phyloP scores from a whole-genome alignment of 169 alveolate species.

The Eimeria praecox region DNA sequence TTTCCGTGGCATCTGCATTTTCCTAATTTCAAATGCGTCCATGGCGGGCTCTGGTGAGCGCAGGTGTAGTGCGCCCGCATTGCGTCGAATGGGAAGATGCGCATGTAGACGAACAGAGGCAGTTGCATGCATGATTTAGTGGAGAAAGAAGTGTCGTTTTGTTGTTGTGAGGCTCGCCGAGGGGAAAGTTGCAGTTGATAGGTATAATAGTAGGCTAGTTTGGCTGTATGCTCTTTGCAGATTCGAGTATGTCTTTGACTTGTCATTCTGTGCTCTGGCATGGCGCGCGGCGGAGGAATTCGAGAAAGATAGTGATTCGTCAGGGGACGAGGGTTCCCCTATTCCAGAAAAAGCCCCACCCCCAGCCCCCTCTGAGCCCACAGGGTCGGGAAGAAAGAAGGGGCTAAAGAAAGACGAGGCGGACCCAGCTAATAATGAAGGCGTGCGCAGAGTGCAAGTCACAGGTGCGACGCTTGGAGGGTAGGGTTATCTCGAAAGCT shows the following conservation, averaged over 20 bases:
- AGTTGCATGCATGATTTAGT: background rate
- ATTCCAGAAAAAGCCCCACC: background rate
- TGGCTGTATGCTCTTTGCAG: slow-evolving; percentile 36
- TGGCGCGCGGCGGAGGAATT: slow-evolving; percentile 90
- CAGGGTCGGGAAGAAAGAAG: slow-evolving; percentile 7
- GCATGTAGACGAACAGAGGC: background rate
- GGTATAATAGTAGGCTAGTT: background rate
- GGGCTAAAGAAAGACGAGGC: background rate
- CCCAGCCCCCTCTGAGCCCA: slow-evolving; percentile 6
- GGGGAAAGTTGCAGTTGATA: background rate
- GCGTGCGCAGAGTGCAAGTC: slow-evolving; percentile 76
- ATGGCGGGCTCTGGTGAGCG: background rate
- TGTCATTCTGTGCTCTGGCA: slow-evolving; percentile 89
- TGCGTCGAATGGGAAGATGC: background rate
- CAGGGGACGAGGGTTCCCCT: slow-evolving; percentile 83
- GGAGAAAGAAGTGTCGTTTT: background rate
- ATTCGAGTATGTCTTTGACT: slow-evolving; percentile 92
- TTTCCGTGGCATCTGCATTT: background rate
- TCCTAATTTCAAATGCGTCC: background rate
- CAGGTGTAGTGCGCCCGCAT: background rate
- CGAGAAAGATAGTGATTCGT: slow-evolving; percentile 85
- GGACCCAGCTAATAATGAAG: slow-evolving; percentile 13
- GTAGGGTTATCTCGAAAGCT: background rate
- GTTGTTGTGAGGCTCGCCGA: background rate
- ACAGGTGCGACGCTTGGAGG: slow-evolving; percentile 32